phyloP scores from a whole-genome alignment of 306 rosid genomes.

The Leucaena leucocephala region DNA sequence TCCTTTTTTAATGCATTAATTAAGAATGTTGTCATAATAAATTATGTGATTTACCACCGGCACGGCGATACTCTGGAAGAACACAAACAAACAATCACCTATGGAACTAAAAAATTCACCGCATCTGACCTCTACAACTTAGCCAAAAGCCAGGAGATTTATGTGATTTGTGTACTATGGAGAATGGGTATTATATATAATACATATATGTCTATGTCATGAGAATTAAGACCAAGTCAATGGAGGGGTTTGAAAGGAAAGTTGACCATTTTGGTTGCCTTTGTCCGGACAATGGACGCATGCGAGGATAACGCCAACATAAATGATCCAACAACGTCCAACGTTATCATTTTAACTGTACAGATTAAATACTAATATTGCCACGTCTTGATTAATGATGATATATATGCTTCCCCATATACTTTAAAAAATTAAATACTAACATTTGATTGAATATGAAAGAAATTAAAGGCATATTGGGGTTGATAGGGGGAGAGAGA shows the following conservation, averaged over 20 bases:
- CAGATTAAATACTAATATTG: background rate
- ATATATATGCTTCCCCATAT: no score
- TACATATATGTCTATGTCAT: no score
- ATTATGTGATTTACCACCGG: slow-evolving; percentile 33
- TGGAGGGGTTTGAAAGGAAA: no score
- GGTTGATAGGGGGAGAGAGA: no score
- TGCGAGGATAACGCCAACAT: background rate
- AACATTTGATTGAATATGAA: no score
- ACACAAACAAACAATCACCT: slow-evolving; percentile 47
- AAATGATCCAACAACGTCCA: background rate
- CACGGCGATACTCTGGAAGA: slow-evolving; percentile 57
- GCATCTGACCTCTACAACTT: slow-evolving; percentile 44
- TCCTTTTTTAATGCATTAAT: background rate
- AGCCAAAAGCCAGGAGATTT: slow-evolving; percentile 56
- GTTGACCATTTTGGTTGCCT: no score
- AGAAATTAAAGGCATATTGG: no score
- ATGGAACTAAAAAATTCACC: slow-evolving; percentile 51
- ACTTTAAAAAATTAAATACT: no score
- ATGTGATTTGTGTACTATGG: background rate
- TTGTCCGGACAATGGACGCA: background rate
- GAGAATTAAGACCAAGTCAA: no score
- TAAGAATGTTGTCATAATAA: background rate
- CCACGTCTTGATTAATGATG: no score
- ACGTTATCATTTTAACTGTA: background rate
- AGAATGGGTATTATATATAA: no score